Evolutionary conservation across 352 stramenopile genomes (phyloP).

Genomic region (Phytopythium boreale): DNA sequence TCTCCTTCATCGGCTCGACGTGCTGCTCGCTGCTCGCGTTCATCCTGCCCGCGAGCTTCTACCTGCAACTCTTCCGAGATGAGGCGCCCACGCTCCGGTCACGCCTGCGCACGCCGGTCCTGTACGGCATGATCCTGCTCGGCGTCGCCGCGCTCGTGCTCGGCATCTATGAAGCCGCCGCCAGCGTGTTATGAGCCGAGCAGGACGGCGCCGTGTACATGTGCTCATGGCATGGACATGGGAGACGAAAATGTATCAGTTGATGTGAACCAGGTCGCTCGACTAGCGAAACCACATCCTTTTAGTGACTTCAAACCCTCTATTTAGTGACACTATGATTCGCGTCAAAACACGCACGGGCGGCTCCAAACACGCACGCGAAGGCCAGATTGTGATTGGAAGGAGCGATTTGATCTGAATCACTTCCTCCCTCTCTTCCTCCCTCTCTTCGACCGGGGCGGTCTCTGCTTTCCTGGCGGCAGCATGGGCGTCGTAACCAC

Average conservation of each 20-base stretch:
- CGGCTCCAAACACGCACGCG: background rate
- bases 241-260: no score
- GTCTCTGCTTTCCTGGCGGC: background rate
- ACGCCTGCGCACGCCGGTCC: constrained; percentile 21
- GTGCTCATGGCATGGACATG: no score
- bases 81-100: constrained; percentile 21
- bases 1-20: constrained; percentile 88
- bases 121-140: constrained; percentile 36
- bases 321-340: background rate
- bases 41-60: constrained; percentile 86
- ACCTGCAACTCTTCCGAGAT: constrained; percentile 62
- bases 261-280: background rate
- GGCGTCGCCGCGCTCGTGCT: constrained; percentile 32
- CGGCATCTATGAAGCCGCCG: constrained; percentile 27
- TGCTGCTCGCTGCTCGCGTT: constrained; percentile 90
- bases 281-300: background rate
- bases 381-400: no score
- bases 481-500: background rate
- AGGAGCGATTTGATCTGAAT: background rate
- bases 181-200: constrained; percentile 26
- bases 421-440: background rate
- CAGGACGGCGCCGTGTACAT: no score
- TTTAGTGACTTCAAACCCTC: background rate
- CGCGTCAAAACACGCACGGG: background rate
- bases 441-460: background rate